Evolutionary conservation across 768 basidiomycete species (phyloP), one percentile per base, ranked within the genome.

Genomic region (Pisolithus sp.): DNA sequence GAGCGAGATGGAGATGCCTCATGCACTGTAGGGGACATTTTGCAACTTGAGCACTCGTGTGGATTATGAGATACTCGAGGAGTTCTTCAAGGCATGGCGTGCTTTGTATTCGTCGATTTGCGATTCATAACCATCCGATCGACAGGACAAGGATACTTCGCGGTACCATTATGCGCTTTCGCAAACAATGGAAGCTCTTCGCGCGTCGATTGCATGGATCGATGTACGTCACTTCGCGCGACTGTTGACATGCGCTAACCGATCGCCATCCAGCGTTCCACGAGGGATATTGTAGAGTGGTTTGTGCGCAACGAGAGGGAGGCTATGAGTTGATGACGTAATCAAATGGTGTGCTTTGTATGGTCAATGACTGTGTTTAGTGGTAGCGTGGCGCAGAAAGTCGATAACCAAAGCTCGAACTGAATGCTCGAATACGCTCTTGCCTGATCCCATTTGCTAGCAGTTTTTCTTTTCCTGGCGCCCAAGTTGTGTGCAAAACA

Each of bases 51-150:
- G 85, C n/a, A 81, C 79, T 20, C 71, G 83, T 55, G 67, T 79
- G 53, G 94, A 96, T 69, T 74, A 78, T 39, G 69, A 81, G 48
- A 73, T 72, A 20, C 75, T 82, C 13, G 76, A 76, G 48, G 77
- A 69, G 4, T 95, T 90, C 76, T 97, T 93, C 76, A 78, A 83
- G 75, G 86, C 83, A 65, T 66, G 69, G 34, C 53, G 28, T 21
- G 31, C 41, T 38, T 47, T 39, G 21, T 13, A n/a, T 26, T 26
- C 10, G 17, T 41, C 18, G 30, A 23, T 5, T 26, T 37, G 28
- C 18, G 30, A 24, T 39, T 18, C 24, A 43, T 34, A 5, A 50
- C 43, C 12, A 34, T 18, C 30, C 5, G 20, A 53, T 31, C 9
- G 31, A 26, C 53, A 85, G 81, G 74, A 73, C 62, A 85, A 81